Conservation (phyloP, 192 early-diverging fungal genomes). For the Dissophora ornata region DNA sequence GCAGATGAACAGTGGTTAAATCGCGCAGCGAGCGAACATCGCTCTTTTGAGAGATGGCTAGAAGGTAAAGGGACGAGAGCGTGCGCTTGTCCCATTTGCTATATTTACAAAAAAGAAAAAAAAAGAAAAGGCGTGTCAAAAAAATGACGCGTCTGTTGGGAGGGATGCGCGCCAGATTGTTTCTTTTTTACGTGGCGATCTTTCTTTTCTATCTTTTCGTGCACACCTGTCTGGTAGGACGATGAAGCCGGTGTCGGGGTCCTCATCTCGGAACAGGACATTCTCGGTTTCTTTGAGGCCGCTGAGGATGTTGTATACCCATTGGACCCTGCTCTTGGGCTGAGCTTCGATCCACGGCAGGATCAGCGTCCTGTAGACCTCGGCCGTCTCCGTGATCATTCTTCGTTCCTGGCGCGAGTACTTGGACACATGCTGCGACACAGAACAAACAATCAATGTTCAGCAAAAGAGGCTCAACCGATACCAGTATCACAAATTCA, state of each 20-base stretch:
- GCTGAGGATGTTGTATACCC: conserved; percentile 83
- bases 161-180: no score
- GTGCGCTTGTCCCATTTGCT: conserved; percentile 81
- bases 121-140: not conserved
- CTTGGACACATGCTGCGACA: conserved; percentile 72
- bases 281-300: conserved; percentile 73
- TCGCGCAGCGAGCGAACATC: conserved; percentile 75
- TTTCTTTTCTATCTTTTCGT: no score
- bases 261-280: conserved; percentile 69
- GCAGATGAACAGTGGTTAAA: conserved; percentile 65
- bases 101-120: not conserved
- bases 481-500: no score
- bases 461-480: no score
- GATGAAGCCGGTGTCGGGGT: conserved; percentile 74
- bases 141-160: no score
- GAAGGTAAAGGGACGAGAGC: conserved; percentile 71
- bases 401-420: conserved; percentile 71
- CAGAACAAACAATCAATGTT: no score
- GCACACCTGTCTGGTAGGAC: conserved; percentile 76
- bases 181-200: no score
- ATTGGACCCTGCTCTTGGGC: conserved; percentile 70
- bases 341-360: conserved; percentile 72
- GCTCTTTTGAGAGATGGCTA: conserved; percentile 66
- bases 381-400: conserved; percentile 73
- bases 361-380: conserved; percentile 63